Evolutionary conservation across 2,329 filamentous ascomycete genomes (phyloP).

Genomic region (Cercospora brassicicola): DNA sequence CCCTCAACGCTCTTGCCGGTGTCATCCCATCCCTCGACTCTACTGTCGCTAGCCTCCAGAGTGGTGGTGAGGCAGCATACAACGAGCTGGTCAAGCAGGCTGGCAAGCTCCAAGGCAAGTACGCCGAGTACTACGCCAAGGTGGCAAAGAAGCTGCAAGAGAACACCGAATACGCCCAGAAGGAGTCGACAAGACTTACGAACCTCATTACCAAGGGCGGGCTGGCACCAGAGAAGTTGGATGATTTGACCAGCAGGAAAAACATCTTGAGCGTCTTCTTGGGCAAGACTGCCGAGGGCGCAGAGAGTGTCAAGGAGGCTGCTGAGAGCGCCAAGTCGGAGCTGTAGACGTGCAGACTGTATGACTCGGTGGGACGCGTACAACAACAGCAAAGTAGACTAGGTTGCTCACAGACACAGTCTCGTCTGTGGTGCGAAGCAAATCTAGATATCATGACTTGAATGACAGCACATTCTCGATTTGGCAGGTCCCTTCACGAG

Average conservation of each 20-base stretch:
- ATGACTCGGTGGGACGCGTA: background rate
- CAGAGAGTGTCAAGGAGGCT: conserved; percentile 14
- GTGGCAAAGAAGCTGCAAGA: conserved; percentile 81
- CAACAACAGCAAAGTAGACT: background rate
- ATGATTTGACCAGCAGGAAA: conserved; percentile 80
- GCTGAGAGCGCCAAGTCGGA: conserved; percentile 10
- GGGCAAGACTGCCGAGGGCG: conserved; percentile 26
- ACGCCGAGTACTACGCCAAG: conserved; percentile 80
- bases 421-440: background rate
- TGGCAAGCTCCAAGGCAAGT: conserved; percentile 70
- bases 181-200: conserved; percentile 80
- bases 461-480: conserved; percentile 1
- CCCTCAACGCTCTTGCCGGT: conserved; percentile 74
- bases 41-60: conserved; percentile 67
- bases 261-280: conserved; percentile 84
- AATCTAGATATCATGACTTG: background rate
- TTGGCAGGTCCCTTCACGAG: background rate
- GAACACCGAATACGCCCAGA: conserved; percentile 75
- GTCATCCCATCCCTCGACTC: conserved; percentile 77
- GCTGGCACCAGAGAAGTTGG: conserved; percentile 78
- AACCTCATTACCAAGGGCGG: conserved; percentile 83
- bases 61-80: conserved; percentile 64
- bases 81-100: conserved; percentile 72
- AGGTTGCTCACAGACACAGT: background rate
- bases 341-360: background rate